A percentile compares a stretch with the other conserved stretches of the same genome.
Evolutionary conservation across 176 grass and related monocot genomes (phyloP).

Genomic region (Musa acuminata): DNA sequence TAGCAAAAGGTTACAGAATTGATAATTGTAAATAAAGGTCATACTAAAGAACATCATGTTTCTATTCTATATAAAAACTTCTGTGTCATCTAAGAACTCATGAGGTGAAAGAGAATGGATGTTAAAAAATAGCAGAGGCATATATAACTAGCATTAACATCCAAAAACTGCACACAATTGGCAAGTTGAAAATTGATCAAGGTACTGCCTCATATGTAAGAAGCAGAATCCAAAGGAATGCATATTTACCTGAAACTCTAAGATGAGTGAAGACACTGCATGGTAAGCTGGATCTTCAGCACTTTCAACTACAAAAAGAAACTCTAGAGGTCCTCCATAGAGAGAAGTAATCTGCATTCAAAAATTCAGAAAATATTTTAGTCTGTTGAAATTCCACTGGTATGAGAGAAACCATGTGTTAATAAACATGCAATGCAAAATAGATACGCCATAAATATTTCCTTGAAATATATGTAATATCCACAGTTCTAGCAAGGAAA

Average conservation of each 20-base stretch:
- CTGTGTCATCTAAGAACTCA: not conserved
- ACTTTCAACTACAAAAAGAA: slow-evolving; percentile 84
- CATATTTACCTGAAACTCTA: slow-evolving; percentile 62
- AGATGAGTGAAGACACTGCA: slow-evolving; percentile 56
- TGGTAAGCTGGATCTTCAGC: slow-evolving; percentile 80
- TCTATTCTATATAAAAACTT: not conserved
- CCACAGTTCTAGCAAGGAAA: not conserved
- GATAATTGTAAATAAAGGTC: not conserved
- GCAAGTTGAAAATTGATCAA: not conserved
- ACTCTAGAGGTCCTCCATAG: slow-evolving; percentile 89
- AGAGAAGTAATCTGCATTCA: slow-evolving; percentile 92
- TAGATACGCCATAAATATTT: not conserved
- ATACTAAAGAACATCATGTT: not conserved
- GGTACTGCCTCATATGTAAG: not conserved
- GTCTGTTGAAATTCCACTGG: not conserved
- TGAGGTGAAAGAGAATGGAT: not conserved
- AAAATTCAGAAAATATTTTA: slow-evolving; percentile 19
- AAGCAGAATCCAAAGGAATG: not conserved
- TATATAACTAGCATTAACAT: not conserved
- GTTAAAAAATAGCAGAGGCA: not conserved
- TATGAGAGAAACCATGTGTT: not conserved
- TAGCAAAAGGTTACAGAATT: not conserved
- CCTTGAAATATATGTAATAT: not conserved
- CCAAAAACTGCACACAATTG: not conserved
- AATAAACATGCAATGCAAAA: not conserved